These are phyloP conservation scores for Pichia sp. DNA, from an alignment of 1,139 yeast genomes.

Conservation along the genomic window DNA sequence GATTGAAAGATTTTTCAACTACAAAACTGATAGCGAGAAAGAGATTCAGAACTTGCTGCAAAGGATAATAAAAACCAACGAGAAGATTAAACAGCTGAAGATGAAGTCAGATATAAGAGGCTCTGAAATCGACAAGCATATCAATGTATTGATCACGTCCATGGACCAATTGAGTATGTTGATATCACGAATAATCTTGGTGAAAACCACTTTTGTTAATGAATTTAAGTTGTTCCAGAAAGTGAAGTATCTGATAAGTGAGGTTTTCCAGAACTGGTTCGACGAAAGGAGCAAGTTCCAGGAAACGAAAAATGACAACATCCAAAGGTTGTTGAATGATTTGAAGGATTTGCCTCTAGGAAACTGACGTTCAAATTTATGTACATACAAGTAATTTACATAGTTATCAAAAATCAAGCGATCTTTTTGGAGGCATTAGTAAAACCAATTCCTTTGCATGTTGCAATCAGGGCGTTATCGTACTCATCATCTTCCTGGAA, in stretches of 20 bases:
- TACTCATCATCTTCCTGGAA: conserved; percentile 60
- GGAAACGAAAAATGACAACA: conserved; percentile 56
- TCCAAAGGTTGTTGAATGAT: conserved; percentile 53
- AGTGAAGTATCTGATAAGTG: conserved; percentile 75
- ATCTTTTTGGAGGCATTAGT: conserved; percentile 88
- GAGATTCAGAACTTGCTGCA: conserved; percentile 27
- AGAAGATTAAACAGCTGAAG: conserved; percentile 49
- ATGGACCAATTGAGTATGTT: conserved; percentile 26
- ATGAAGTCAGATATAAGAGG: conserved; percentile 70
- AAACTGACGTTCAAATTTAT: background rate
- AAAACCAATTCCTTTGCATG: conserved; percentile 86
- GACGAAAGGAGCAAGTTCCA: conserved; percentile 55
- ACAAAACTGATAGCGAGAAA: conserved; percentile 30
- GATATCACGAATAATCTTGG: conserved; percentile 37
- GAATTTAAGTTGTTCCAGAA: conserved; percentile 78
- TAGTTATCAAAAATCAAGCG: conserved; percentile 36
- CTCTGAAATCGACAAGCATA: conserved; percentile 59
- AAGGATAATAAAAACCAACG: conserved; percentile 31
- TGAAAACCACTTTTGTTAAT: conserved; percentile 69
- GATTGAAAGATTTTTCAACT: conserved; percentile 55
- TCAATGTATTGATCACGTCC: conserved; percentile 32
- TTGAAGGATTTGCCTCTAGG: conserved; percentile 50
- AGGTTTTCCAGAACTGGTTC: conserved; percentile 71
- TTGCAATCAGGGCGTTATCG: conserved; percentile 55
- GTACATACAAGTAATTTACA: background rate